Evolutionary conservation across 108 stramenopile genomes (phyloP).

Genomic region (Hondaea fermentalgiana): DNA sequence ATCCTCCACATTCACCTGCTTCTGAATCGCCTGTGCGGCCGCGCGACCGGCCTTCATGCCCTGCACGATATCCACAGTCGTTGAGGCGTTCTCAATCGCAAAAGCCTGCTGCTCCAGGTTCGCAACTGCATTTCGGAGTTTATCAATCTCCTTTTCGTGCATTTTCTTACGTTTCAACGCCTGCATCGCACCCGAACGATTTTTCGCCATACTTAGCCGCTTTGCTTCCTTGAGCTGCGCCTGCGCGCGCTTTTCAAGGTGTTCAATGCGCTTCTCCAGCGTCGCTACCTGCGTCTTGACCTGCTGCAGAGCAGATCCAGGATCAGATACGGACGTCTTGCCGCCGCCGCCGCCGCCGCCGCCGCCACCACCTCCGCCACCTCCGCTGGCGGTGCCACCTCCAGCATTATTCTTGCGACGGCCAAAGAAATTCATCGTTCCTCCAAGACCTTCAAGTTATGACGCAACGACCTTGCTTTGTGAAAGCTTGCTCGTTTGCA

Average conservation of each 20-base stretch:
- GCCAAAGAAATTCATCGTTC: background rate
- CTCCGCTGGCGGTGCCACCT: background rate
- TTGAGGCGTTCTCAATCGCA: background rate
- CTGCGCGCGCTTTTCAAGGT: background rate
- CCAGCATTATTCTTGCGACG: background rate
- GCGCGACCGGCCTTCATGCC: background rate
- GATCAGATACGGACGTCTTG: background rate
- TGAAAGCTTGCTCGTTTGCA: too few species aligned
- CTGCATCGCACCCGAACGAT: background rate
- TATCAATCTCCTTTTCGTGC: background rate
- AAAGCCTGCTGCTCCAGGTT: slow-evolving; percentile 19
- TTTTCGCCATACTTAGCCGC: background rate
- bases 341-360: background rate
- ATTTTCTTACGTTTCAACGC: background rate
- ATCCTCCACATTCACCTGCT: background rate
- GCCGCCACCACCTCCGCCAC: too few species aligned
- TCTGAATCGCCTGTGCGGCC: background rate
- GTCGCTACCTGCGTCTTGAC: background rate
- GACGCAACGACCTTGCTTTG: too few species aligned
- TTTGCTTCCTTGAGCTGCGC: background rate
- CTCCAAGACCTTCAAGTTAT: background rate
- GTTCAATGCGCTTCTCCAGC: slow-evolving; percentile 2
- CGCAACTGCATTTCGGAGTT: background rate
- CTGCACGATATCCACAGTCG: background rate
- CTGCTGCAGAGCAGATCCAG: background rate